Evolutionary conservation across 805 yeast species (phyloP), one percentile per base, ranked within the genome.

Genomic region (Metschnikowia proteae): DNA sequence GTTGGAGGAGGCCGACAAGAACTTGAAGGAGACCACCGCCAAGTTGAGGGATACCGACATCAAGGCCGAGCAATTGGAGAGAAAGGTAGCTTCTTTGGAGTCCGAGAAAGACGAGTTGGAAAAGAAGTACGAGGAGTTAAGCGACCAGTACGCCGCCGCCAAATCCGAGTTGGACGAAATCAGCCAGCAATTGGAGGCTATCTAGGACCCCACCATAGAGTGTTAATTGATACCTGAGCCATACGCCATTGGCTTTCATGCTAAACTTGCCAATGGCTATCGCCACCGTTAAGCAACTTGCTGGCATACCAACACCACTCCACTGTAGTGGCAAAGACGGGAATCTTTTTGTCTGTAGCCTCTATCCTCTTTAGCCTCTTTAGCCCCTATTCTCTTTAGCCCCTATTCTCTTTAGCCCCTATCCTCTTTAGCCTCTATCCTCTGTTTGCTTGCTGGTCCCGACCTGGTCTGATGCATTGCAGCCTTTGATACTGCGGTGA

Each of bases 141-240:
- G 84, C 59, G 83, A 79, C 65, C 85, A 91, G 74, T 84, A 89
- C 81, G 76, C 78, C 66, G 79, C 82, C 58, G 92, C 96, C 57
- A 86, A 88, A 80, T 82, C 87, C 59, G 99, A 94, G 75, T 81
- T 94, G 76, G 98, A 94, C 62, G 97, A 91, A 75, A 91, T 94
- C 76, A 85, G 90, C 70, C 89, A 90, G 68, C 97, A 95, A 76
- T 85, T 94, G 73, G 98, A 94, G 74, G 82, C 82, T 59, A 72
- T 80, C 65, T 79, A 73, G 68, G 51, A 45, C 39, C 36, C 26
- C 38, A 42, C 43, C 43, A 29, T 39, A 39, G 28, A 39, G 34
- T 29, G 43, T 29, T 39, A 37, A 37, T 33, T 43, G 33, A 42
- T 42, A 42, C 45, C 45, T 30, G 36, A 38, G 40, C 43, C 43